Percentiles rank a stretch among this genome's conserved stretches.
phyloP scores from a whole-genome alignment of 306 rosid species.

The Delonix regia region DNA sequence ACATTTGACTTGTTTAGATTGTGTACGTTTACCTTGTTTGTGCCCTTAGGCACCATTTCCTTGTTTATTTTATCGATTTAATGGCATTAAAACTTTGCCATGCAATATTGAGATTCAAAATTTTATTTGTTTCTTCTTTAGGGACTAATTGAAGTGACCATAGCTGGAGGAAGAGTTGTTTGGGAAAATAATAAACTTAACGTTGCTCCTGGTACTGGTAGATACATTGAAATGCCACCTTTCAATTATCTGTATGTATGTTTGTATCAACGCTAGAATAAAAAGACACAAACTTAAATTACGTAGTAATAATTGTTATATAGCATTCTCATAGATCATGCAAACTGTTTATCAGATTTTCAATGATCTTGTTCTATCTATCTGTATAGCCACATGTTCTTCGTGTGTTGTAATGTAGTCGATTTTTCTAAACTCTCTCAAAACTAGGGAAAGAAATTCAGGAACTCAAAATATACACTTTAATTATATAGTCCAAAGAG shows the following conservation, averaged over 20 bases:
- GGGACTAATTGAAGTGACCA: conserved; percentile 94
- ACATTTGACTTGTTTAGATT: conserved; percentile 4
- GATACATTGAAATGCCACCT: conserved; percentile 74
- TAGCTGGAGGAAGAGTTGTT: conserved; percentile 87
- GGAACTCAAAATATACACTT: not conserved
- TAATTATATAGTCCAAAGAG: not conserved
- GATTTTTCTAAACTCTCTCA: not conserved
- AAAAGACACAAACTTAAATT: not conserved
- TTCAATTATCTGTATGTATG: conserved; percentile 54
- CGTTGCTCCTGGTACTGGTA: conserved; percentile 77
- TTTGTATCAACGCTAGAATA: not conserved
- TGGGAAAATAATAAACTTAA: conserved; percentile 86
- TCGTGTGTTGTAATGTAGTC: not conserved
- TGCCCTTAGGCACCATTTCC: too few species aligned
- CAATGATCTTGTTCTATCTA: conserved; percentile 26
- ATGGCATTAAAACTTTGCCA: conserved; percentile 4
- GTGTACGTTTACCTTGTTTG: conserved; percentile 13
- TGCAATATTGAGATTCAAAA: conserved; percentile 16
- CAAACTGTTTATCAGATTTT: conserved; percentile 27
- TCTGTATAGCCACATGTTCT: not conserved
- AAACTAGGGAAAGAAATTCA: not conserved
- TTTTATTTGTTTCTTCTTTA: conserved; percentile 42
- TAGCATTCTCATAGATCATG: not conserved
- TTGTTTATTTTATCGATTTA: not conserved
- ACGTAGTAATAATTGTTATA: conserved; percentile 4